Percentiles rank a stretch among this genome's conserved stretches.
These are phyloP conservation scores for Pleurotus platypus DNA, from an alignment of 768 basidiomycete species.

Conservation along the genomic window DNA sequence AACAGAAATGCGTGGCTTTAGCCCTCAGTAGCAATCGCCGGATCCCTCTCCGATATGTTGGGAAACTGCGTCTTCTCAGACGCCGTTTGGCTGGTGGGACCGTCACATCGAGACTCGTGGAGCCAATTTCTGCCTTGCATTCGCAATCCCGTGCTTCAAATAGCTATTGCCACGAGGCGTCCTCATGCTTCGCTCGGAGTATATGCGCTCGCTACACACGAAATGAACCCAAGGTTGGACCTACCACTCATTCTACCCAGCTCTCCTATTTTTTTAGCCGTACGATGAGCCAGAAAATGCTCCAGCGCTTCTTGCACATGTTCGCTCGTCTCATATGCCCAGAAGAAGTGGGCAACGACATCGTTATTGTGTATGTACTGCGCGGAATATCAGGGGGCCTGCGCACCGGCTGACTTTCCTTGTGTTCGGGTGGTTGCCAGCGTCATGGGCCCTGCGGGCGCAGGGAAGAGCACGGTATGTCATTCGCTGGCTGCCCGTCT, in stretches of 20 bases:
- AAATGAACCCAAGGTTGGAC: background rate
- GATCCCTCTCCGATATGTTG: too few relatives aligned
- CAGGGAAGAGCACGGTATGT: slow-evolving; percentile 13
- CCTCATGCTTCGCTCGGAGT: slow-evolving; percentile 6
- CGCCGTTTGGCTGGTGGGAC: too few relatives aligned
- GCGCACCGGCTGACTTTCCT: background rate
- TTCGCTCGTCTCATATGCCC: slow-evolving; percentile 8
- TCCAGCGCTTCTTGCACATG: slow-evolving; percentile 4
- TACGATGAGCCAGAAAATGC: background rate
- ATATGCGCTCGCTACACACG: background rate
- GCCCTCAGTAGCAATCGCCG: too few relatives aligned
- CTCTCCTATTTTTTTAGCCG: background rate
- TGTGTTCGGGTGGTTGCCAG: slow-evolving; percentile 5
- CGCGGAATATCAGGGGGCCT: background rate
- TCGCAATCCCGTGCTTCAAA: too few relatives aligned
- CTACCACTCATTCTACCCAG: background rate
- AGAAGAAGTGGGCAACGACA: slow-evolving; percentile 6
- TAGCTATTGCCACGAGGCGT: background rate
- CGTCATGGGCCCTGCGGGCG: slow-evolving; percentile 10
- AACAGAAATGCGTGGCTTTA: too few relatives aligned
- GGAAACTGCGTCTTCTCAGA: too few relatives aligned
- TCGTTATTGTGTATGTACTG: slow-evolving; percentile 10
- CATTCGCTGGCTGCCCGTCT: background rate
- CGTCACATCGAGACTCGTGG: too few relatives aligned
- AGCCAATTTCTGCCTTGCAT: too few relatives aligned